A percentile compares a stretch with the other conserved stretches of the same genome.
Evolutionary conservation across 305 asterid genomes (phyloP).

Genomic region (Lippia alba): DNA sequence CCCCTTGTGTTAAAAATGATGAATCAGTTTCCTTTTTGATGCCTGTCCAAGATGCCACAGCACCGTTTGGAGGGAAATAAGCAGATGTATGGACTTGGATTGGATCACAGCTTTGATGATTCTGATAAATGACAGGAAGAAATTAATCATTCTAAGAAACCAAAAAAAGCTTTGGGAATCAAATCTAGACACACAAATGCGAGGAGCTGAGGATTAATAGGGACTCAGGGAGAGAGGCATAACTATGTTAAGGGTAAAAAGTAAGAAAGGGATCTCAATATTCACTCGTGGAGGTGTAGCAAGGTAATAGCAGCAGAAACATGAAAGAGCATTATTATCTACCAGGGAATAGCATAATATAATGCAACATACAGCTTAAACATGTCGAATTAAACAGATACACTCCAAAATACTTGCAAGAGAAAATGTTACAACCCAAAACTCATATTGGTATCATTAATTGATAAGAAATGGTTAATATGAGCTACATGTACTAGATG

Average conservation of each 20-base stretch:
- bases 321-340: background rate
- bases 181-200: conserved; percentile 1
- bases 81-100: conserved; percentile 61
- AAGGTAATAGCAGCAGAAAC: conserved; percentile 15
- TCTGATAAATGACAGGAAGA: conserved; percentile 47
- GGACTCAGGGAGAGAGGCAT: conserved; percentile 8
- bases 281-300: conserved; percentile 1
- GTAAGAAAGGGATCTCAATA: background rate
- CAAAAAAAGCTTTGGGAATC: conserved; percentile 27
- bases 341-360: conserved; percentile 2
- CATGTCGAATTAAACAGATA: background rate
- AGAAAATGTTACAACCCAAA: conserved; percentile 7
- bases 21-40: too few species aligned
- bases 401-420: background rate
- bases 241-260: conserved; percentile 17
- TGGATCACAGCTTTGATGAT: conserved; percentile 56
- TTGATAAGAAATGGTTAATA: conserved; percentile 4
- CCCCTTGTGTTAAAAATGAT: too few species aligned
- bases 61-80: conserved; percentile 63
- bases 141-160: conserved; percentile 28
- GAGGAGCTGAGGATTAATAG: background rate
- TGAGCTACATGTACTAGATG: background rate
- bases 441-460: background rate
- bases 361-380: background rate
- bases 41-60: conserved; percentile 68